phyloP scores from a whole-genome alignment of 2,329 filamentous ascomycete genomes.

The Epichloe sylvatica region DNA sequence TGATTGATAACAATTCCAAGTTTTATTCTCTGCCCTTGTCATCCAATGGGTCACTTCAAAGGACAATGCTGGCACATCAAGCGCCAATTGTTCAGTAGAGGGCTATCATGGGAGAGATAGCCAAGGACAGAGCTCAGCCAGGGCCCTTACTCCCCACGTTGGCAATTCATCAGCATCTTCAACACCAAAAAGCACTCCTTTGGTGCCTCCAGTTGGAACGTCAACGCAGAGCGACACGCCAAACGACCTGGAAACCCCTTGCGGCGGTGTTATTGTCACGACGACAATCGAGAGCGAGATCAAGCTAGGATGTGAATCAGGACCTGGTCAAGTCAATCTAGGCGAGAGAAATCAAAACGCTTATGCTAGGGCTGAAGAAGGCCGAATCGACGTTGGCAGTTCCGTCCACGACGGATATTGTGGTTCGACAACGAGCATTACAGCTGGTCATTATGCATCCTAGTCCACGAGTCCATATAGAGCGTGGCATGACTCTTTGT shows the following conservation, averaged over 20 bases:
- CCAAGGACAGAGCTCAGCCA: not conserved
- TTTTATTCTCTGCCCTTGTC: slow-evolving; percentile 46
- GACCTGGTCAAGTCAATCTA: not conserved
- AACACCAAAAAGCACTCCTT: not conserved
- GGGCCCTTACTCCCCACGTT: slow-evolving; percentile 3
- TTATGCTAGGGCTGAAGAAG: not conserved
- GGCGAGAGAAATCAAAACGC: not conserved
- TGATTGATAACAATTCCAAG: slow-evolving; percentile 17
- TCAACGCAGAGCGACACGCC: not conserved
- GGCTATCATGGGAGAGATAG: slow-evolving; percentile 8
- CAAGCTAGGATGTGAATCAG: slow-evolving; percentile 10
- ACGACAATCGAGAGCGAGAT: slow-evolving; percentile 24
- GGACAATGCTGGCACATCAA: slow-evolving; percentile 26
- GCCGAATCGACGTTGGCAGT: not conserved
- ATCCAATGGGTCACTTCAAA: slow-evolving; percentile 45
- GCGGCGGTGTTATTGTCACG: slow-evolving; percentile 20
- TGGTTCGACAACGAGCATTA: not conserved
- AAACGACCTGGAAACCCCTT: not conserved
- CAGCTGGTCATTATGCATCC: not conserved
- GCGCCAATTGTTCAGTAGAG: slow-evolving; percentile 7
- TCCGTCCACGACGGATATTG: not conserved
- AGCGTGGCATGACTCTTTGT: too few species aligned
- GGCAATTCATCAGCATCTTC: not conserved
- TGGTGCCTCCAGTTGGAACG: not conserved
- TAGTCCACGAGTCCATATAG: too few species aligned